Base-by-base conservation (phyloP, 2,329 filamentous ascomycete species). In the Colletotrichum endophyticum region DNA sequence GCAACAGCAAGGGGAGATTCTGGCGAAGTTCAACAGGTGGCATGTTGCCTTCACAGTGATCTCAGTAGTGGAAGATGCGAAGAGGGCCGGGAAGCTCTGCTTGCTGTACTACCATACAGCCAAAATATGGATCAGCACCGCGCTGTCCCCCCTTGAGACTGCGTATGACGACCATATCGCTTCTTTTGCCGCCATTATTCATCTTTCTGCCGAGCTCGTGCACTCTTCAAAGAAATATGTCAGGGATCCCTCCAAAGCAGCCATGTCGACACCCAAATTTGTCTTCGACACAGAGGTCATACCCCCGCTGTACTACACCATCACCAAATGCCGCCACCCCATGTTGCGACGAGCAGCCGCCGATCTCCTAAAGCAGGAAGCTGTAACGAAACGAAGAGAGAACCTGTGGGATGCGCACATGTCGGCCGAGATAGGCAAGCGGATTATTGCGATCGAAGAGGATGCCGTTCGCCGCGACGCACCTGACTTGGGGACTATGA, bases 211-310 rank as follows among this genome's bases (percentile, higher is more conserved):
- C 5, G 49, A 73, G 70, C 67, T 74, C 66, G 56, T 73, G 49
- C 53, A 72, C 73, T 27, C 59, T 63, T 59, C 49, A 13, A 66
- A 64, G n/a, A 74, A 69, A 32, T 57, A 34, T 5, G 49, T 62
- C 7, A 70, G 78, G 25, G 72, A 79, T 19, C 68, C 76, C 22
- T 67, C 78, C 77, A 63, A 36, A 25, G 79, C 78, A 5, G 44
- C 64, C 19, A 69, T 57, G 39, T 28, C 44, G 12, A 69, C 49
- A 28, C 73, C 70, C 16, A 73, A 61, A 8, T 88, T 88, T 44
- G 84, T 82, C 8, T 88, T 88, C 62, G 86, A 88, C 53, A 87
- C 85, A 15, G 85, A 87, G 25, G 70, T 88, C 1, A 81, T 88
- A 30, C 84, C 86, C 0, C 84, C 86, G 1, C 78, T 89, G 1